A percentile compares a stretch with the other conserved stretches of the same genome.
Conservation (phyloP, 2,329 filamentous ascomycete genomes). For the Thielaviopsis musarum region DNA sequence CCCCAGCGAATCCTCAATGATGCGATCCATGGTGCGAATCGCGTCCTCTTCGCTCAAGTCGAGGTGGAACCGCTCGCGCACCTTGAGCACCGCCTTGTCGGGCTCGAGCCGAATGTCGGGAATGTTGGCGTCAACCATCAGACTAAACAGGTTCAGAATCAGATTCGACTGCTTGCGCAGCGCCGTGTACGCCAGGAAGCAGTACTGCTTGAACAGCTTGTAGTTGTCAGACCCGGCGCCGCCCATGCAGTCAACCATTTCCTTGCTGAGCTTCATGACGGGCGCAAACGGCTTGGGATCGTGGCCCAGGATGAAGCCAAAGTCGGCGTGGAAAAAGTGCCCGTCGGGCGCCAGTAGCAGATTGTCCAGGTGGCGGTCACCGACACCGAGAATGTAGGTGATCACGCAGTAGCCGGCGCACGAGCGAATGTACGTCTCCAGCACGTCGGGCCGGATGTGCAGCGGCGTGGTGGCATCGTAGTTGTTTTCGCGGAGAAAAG, state of each 20-base stretch:
- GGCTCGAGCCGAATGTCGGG: slow-evolving; percentile 85
- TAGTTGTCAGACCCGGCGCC: slow-evolving; percentile 69
- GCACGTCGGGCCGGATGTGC: slow-evolving; percentile 75
- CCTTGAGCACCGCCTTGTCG: slow-evolving; percentile 87
- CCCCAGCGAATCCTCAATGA: slow-evolving; percentile 82
- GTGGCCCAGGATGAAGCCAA: slow-evolving; percentile 91
- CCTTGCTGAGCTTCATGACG: slow-evolving; percentile 88
- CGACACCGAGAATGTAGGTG: slow-evolving; percentile 91
- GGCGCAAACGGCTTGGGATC: slow-evolving; percentile 96
- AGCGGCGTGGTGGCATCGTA: slow-evolving; percentile 68
- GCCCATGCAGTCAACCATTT: slow-evolving; percentile 99
- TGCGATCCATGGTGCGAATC: slow-evolving; percentile 66
- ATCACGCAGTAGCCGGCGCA: slow-evolving; percentile 98
- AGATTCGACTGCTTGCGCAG: slow-evolving; percentile 78
- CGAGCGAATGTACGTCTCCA: slow-evolving; percentile 90
- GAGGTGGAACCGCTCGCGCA: slow-evolving; percentile 84
- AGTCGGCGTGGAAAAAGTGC: slow-evolving; percentile 97
- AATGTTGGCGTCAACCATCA: slow-evolving; percentile 97
- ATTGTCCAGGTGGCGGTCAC: slow-evolving; percentile 91
- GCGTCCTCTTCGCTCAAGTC: slow-evolving; percentile 88
- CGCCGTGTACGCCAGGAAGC: slow-evolving; percentile 85
- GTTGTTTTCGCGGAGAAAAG: slow-evolving; percentile 78
- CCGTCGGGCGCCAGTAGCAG: slow-evolving; percentile 76
- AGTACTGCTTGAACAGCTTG: slow-evolving; percentile 82
- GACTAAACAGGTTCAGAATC: slow-evolving; percentile 83